Evolutionary conservation across 1,284 basidiomycete genomes (phyloP).

Genomic region (Trichosporon faecale): DNA sequence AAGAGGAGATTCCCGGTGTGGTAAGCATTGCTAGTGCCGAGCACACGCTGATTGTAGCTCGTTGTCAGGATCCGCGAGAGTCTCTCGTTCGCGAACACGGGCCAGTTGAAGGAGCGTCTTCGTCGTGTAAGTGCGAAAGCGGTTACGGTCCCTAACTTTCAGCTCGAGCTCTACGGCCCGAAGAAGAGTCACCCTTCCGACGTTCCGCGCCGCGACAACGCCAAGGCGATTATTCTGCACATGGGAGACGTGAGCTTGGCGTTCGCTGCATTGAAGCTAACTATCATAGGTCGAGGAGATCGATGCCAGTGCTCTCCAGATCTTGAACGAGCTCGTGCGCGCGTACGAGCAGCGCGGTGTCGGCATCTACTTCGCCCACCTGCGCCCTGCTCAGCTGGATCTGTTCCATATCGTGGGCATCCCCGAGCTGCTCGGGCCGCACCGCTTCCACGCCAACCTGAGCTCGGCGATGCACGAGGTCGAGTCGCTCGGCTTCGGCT

Average conservation of each 20-base stretch:
- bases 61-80: conserved; percentile 78
- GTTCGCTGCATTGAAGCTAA: neutral
- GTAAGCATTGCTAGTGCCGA: conserved; percentile 22
- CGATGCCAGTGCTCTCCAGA: conserved; percentile 79
- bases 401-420: conserved; percentile 57
- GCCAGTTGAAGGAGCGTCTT: conserved; percentile 78
- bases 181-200: conserved; percentile 80
- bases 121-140: conserved; percentile 51
- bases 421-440: conserved; percentile 60
- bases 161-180: conserved; percentile 65
- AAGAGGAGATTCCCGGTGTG: conserved; percentile 68
- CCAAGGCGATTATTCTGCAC: conserved; percentile 79
- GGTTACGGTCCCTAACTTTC: neutral
- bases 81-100: conserved; percentile 83
- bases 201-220: conserved; percentile 68
- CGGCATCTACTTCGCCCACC: conserved; percentile 72
- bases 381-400: conserved; percentile 59
- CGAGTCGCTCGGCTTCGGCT: conserved; percentile 45
- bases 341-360: conserved; percentile 70
- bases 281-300: conserved; percentile 64
- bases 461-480: conserved; percentile 45
- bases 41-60: conserved; percentile 47
- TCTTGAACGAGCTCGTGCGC: conserved; percentile 73
- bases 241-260: conserved; percentile 61
- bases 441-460: conserved; percentile 70